A percentile compares a stretch with the other conserved stretches of the same genome.
Evolutionary conservation across 1,139 yeast genomes (phyloP).

Genomic region (Hansenula lynferdii): DNA sequence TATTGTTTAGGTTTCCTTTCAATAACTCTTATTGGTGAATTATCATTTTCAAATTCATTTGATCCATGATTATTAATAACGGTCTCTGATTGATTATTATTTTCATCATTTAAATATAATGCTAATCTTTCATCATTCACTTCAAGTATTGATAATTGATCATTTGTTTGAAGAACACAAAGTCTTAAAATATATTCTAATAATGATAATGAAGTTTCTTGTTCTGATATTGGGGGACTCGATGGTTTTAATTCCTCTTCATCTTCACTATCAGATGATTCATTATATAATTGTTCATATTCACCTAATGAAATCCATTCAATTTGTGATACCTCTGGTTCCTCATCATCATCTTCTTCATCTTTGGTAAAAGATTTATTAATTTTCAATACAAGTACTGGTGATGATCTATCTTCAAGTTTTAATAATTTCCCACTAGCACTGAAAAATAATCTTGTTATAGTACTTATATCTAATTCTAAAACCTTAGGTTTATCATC

Average conservation of each 20-base stretch:
- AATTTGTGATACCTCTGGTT: conserved; percentile 15
- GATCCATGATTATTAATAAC: background rate
- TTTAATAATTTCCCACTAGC: conserved; percentile 67
- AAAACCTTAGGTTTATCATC: conserved; percentile 36
- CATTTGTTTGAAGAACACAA: conserved; percentile 57
- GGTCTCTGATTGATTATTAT: conserved; percentile 14
- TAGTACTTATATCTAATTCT: conserved; percentile 35
- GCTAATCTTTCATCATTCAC: conserved; percentile 66
- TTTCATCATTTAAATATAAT: conserved; percentile 59
- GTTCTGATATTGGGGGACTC: conserved; percentile 4
- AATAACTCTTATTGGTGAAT: conserved; percentile 5
- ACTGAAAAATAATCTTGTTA: conserved; percentile 60
- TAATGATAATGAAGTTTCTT: conserved; percentile 43
- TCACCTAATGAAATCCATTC: conserved; percentile 30
- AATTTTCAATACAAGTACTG: conserved; percentile 62
- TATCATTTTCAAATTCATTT: conserved; percentile 2
- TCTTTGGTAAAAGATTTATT: conserved; percentile 29
- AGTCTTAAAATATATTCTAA: conserved; percentile 64
- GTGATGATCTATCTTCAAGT: conserved; percentile 59
- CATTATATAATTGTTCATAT: conserved; percentile 25
- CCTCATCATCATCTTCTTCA: conserved; percentile 14
- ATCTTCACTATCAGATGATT: conserved; percentile 4
- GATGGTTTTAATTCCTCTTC: conserved; percentile 5
- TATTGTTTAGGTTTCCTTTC: conserved; percentile 1
- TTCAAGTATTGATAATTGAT: conserved; percentile 47